phyloP scores from a whole-genome alignment of 768 basidiomycete genomes.

The Podaxis mareebaensis region DNA sequence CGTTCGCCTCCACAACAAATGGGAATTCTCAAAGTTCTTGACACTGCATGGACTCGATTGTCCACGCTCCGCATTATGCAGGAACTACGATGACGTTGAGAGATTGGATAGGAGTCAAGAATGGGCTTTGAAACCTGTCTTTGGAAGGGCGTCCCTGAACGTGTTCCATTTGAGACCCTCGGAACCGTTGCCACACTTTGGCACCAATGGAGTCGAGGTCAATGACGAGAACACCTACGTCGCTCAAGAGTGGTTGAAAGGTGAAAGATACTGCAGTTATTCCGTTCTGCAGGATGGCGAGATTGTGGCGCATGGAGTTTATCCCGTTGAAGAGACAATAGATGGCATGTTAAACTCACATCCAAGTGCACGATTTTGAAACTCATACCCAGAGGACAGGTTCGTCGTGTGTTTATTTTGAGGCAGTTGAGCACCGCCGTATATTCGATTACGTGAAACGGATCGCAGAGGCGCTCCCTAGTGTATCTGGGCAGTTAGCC shows the following conservation, averaged over 20 bases:
- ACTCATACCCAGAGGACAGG: conserved; percentile 5
- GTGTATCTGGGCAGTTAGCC: conserved; percentile 21
- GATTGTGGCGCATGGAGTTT: conserved; percentile 19
- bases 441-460: conserved; percentile 17
- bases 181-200: conserved; percentile 14
- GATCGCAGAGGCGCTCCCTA: conserved; percentile 15
- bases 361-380: neutral
- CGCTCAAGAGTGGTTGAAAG: conserved; percentile 23
- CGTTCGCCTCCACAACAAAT: conserved; percentile 23
- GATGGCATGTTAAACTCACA: conserved; percentile 15
- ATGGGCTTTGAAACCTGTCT: conserved; percentile 24
- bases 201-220: conserved; percentile 14
- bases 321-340: conserved; percentile 25
- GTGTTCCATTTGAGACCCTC: conserved; percentile 21
- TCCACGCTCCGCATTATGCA: conserved; percentile 19
- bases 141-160: conserved; percentile 21
- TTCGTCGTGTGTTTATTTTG: conserved; percentile 24
- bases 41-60: conserved; percentile 12
- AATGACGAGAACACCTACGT: conserved; percentile 21
- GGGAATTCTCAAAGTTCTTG: conserved; percentile 23
- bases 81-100: conserved; percentile 17
- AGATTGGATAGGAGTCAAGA: conserved; percentile 16
- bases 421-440: conserved; percentile 18
- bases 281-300: conserved; percentile 19
- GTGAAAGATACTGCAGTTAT: conserved; percentile 23